Base-by-base conservation (phyloP, 257 asterid species). In the Apocynum venetum region DNA sequence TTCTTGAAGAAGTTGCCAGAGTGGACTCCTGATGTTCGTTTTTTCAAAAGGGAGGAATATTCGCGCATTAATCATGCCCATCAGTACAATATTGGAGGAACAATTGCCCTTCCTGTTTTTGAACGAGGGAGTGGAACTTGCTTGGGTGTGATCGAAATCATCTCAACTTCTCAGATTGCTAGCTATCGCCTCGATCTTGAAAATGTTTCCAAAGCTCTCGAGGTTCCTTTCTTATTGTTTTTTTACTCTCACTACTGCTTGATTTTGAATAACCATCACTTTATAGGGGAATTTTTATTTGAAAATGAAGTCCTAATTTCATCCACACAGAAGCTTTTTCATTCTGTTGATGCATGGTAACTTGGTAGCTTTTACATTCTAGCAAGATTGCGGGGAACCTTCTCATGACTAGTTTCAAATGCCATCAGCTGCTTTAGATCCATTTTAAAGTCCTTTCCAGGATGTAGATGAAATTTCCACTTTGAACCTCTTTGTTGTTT, bases 21-120 rank as follows among this genome's bases (percentile, higher is more conserved):
- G 75, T 89, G 94, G 89, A 91, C 97, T 4, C 97, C 97, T 3
- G 97, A 91, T 80, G 97, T 91, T 72, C 97, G 89, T 0, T 89
- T 78, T 64, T 91, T 91, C 85, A 87, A 76, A 73, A 70, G 79
- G 6, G 97, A 91, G 73, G 97, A 91, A 80, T 91, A 91, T 74
- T 89, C 94, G 0, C 89, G 97, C 1, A 81, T 89, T 76, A 83
- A 7, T 19, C 70, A 88, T 71, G 97, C 97, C 0, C 90, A 82
- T 76, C 87, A 60, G 83, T 78, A 60, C 67, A 83, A 88, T 64
- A 90, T 91, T 76, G 74, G 97, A 74, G 94, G 97, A 40, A 89
- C 94, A 41, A 85, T 91, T 38, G 97, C 97, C 3, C 89, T 91
- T 81, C 97, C 97, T 7, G 91, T 91, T 72, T 91, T 91, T 44